phyloP scores from a whole-genome alignment of 2,329 filamentous ascomycete species.

The Metarhizium album region DNA sequence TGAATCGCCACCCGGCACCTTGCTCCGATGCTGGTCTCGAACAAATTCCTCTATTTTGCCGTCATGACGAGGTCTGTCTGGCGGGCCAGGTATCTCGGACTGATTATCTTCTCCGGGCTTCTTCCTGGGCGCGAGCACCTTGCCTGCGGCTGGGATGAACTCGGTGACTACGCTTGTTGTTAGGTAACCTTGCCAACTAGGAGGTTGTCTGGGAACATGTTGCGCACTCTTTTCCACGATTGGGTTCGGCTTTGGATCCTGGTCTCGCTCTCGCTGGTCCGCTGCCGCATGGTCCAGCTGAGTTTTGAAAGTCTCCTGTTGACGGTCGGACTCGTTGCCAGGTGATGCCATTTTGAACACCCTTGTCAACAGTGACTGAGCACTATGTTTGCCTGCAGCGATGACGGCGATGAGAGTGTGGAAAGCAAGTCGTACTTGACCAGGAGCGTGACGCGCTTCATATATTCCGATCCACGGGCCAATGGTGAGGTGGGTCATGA shows the following conservation, averaged over 20 bases:
- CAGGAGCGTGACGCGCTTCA: not conserved
- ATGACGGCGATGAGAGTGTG: no score
- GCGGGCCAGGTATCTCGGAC: slow-evolving; percentile 22
- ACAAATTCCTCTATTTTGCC: slow-evolving; percentile 41
- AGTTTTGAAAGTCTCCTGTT: slow-evolving; percentile 28
- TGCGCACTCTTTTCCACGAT: slow-evolving; percentile 32
- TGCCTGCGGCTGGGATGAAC: slow-evolving; percentile 31
- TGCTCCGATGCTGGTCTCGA: slow-evolving; percentile 40
- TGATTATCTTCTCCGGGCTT: slow-evolving; percentile 13
- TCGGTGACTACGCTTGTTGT: slow-evolving; percentile 24
- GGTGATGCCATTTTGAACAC: slow-evolving; percentile 8
- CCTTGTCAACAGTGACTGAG: not conserved
- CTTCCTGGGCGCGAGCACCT: slow-evolving; percentile 27
- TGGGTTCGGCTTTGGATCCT: slow-evolving; percentile 20
- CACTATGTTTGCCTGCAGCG: no score
- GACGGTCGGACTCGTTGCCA: not conserved
- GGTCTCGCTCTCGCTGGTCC: slow-evolving; percentile 18
- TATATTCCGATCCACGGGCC: not conserved
- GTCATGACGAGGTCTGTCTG: slow-evolving; percentile 35
- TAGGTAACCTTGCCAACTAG: not conserved
- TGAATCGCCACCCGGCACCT: slow-evolving; percentile 16
- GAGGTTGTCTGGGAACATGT: not conserved
- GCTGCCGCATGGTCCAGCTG: slow-evolving; percentile 32
- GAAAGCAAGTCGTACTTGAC: no score
- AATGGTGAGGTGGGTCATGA: not conserved